phyloP scores from a whole-genome alignment of 2,329 filamentous ascomycete genomes.

The Alternaria dauci region DNA sequence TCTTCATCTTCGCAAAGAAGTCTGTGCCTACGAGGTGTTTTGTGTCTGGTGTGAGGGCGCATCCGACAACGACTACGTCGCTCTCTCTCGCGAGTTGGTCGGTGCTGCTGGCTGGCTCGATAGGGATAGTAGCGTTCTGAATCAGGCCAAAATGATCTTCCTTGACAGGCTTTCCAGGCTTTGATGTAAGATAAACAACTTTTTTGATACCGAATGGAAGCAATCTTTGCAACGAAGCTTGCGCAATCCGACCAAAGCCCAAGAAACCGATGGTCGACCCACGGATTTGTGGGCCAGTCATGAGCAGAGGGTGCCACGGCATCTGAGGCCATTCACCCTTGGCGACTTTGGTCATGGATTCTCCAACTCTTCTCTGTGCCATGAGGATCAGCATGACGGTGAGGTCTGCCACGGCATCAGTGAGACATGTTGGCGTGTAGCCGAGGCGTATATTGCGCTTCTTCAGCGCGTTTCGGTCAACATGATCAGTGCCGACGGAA shows the following conservation, averaged over 20 bases:
- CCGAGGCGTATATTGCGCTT: conserved; percentile 39
- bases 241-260: conserved; percentile 42
- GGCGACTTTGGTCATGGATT: conserved; percentile 35
- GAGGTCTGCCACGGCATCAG: conserved; percentile 43
- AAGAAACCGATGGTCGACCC: conserved; percentile 39
- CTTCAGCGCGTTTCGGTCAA: conserved; percentile 36
- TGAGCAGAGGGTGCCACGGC: conserved; percentile 42
- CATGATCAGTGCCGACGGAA: conserved; percentile 44
- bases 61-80: conserved; percentile 42
- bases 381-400: conserved; percentile 45
- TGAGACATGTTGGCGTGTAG: conserved; percentile 43
- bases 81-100: conserved; percentile 41
- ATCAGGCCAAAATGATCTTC: conserved; percentile 38
- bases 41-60: conserved; percentile 36
- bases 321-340: conserved; percentile 41
- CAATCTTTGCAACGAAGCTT: conserved; percentile 37
- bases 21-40: conserved; percentile 38
- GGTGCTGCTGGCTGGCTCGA: conserved; percentile 29
- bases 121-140: conserved; percentile 24
- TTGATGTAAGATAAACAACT: conserved; percentile 38
- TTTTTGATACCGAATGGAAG: conserved; percentile 39
- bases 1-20: conserved; percentile 60
- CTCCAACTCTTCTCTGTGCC: conserved; percentile 41
- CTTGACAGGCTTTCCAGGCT: conserved; percentile 32
- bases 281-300: conserved; percentile 40